Base-by-base conservation (phyloP, 352 stramenopile genomes). In the Albugo laibachii region DNA sequence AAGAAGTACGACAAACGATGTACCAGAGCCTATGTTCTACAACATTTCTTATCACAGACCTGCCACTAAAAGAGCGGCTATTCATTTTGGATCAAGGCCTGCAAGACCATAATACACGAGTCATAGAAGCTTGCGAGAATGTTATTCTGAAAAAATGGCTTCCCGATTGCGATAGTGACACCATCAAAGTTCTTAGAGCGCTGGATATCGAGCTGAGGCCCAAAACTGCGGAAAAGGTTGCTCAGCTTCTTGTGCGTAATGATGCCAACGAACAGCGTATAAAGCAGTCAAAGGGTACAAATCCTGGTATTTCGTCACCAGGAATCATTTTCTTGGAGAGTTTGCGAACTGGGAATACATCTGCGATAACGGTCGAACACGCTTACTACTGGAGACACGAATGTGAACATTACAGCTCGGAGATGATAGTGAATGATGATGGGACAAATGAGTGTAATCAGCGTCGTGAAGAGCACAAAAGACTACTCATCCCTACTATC, bases 361-460 rank as follows among this genome's bases (percentile, higher is more conserved):
- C 72, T 36, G 61, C 69, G 27, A 56, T 80, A 15, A 35, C 77
- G 50, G 59, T 53, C 12, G 37, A 57, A 43, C 65, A 64, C 19
- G 63, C 82, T 5, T 88, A 84, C 47, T 85, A 83, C 41, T 88
- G 75, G 75, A 66, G 62, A 50, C 70, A 88, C 49, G 72, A 88
- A 48, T 88, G 75, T 48, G 55, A 69, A 18, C 83, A 79, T 50
- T 82, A 80, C 44, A 66, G 77, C 41, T 43, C 38, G 8, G 8
- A 24, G 16, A 24, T 24, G 16, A 3, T 10, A 19, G 38, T 24
- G 38, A 19, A 43, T 24, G 16, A 3, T 24, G 38, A 19, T 8
- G 64, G 68, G 16, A 62, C 80, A 11, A 62, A 81, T 37, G 66
- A 70, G 3, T 61, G 80, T 24, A 50, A 64, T 31, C 3, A 31